These are phyloP conservation scores for Westerdykella aurantiaca DNA, from an alignment of 2,329 filamentous ascomycete genomes.

Conservation along the genomic window DNA sequence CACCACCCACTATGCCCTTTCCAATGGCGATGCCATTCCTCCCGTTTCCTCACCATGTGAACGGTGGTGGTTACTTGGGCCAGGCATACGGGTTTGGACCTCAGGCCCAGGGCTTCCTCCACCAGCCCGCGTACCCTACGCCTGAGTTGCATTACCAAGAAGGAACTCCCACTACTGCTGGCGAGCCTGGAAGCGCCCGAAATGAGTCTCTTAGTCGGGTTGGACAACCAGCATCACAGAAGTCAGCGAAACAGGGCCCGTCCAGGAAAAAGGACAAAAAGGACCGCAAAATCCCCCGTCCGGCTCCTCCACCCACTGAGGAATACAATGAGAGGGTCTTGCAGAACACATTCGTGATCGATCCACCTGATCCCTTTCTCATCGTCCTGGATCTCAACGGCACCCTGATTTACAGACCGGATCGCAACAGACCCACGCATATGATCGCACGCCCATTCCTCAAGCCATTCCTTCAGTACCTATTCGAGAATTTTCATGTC, in stretches of 20 bases:
- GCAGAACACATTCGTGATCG: conserved; percentile 37
- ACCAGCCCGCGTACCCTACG: too few species aligned
- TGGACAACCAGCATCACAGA: neutral
- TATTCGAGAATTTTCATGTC: conserved; percentile 68
- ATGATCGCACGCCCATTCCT: conserved; percentile 66
- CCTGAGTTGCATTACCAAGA: too few species aligned
- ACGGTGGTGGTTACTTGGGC: too few species aligned
- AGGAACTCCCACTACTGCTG: too few species aligned
- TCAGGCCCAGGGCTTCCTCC: too few species aligned
- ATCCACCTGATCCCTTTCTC: conserved; percentile 59
- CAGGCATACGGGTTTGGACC: too few species aligned
- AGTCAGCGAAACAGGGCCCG: conserved; percentile 1
- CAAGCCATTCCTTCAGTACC: conserved; percentile 62
- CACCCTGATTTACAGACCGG: conserved; percentile 71
- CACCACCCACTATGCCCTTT: too few species aligned
- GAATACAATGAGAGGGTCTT: conserved; percentile 43
- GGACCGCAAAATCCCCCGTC: conserved; percentile 28
- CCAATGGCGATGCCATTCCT: too few species aligned
- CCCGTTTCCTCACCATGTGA: too few species aligned
- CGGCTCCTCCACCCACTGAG: conserved; percentile 55
- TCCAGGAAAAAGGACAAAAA: conserved; percentile 16
- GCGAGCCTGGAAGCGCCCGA: too few species aligned
- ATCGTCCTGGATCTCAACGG: conserved; percentile 91
- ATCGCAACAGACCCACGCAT: conserved; percentile 34
- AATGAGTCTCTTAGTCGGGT: too few species aligned